Evolutionary conservation across 768 basidiomycete genomes (phyloP), one percentile per base, ranked within the genome.

Genomic region (Tephrocybe rancida): DNA sequence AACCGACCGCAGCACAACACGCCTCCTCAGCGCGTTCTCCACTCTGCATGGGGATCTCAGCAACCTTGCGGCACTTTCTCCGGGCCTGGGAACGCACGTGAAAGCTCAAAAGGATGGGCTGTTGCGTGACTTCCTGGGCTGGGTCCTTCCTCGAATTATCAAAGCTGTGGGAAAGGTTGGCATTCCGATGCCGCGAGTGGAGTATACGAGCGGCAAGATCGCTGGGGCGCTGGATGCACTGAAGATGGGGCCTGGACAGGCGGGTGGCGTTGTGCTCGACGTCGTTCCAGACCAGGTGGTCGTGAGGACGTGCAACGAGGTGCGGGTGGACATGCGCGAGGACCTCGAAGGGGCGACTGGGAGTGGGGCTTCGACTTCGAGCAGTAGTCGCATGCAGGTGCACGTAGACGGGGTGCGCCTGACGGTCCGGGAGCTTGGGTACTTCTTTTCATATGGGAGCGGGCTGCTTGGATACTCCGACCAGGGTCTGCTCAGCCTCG

Each of bases 121-220:
- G 13, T 32, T 62, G 52, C 64, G 64, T 58, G 54, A 67, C 60
- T 27, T 70, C 57, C 62, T 73, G 3, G 68, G 61, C 9, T 77
- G 72, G 72, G 55, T 67, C 1, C 41, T 75, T 5, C 74, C 74
- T 1, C 64, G 67, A 7, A 19, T 73, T 1, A 44, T 73, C 19
- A 58, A 60, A 27, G 54, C 69, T 22, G 35, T 74, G 14, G 70
- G 66, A 14, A 42, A 56, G 0, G 56, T 64, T 5, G 50, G 60
- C 0, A 57, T 76, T 10, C 73, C 72, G 4, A 68, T 75, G 50
- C 74, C 73, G n/a, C 67, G 68, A 6, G 57, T 77, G 6, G 75
- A 77, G 46, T 67, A 70, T 43, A 68, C 67, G 55, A 73, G 66
- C 19, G 62, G 62, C 5, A 65, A 52, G n/a, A 24, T 74, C 45